phyloP scores from a whole-genome alignment of 2,329 filamentous ascomycete genomes.

The Hysterium pulicare region DNA sequence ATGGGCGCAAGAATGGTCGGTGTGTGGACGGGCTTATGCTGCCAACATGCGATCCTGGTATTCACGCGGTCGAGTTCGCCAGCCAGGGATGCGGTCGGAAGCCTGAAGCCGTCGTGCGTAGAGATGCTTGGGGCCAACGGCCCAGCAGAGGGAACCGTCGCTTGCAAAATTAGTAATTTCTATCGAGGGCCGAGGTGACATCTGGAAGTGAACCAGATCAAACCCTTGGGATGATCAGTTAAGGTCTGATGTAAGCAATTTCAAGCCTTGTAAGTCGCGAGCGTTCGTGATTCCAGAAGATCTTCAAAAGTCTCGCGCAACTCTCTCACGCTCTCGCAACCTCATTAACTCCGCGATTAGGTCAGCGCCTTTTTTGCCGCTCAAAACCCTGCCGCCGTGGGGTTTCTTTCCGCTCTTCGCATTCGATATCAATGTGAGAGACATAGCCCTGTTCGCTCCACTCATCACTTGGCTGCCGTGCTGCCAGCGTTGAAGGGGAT shows the following conservation, averaged over 20 bases:
- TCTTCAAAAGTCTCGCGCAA: background rate
- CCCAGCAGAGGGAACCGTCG: too few species aligned
- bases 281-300: background rate
- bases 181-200: background rate
- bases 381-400: background rate
- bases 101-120: too few species aligned
- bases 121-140: background rate
- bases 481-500: background rate
- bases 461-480: constrained; percentile 1
- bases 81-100: background rate
- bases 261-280: background rate
- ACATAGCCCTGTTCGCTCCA: constrained; percentile 1
- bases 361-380: background rate
- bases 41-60: background rate
- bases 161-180: constrained; percentile 1
- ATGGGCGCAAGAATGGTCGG: background rate
- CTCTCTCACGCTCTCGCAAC: background rate
- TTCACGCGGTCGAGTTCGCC: background rate
- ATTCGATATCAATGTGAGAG: background rate
- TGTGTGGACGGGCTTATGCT: constrained; percentile 1
- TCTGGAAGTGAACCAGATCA: background rate
- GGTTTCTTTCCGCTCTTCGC: background rate
- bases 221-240: constrained; percentile 1
- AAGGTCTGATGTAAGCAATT: constrained; percentile 1
- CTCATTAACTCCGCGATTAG: background rate